Conservation (phyloP, 2,329 filamentous ascomycete species). For the Shiraia bambusicola region DNA sequence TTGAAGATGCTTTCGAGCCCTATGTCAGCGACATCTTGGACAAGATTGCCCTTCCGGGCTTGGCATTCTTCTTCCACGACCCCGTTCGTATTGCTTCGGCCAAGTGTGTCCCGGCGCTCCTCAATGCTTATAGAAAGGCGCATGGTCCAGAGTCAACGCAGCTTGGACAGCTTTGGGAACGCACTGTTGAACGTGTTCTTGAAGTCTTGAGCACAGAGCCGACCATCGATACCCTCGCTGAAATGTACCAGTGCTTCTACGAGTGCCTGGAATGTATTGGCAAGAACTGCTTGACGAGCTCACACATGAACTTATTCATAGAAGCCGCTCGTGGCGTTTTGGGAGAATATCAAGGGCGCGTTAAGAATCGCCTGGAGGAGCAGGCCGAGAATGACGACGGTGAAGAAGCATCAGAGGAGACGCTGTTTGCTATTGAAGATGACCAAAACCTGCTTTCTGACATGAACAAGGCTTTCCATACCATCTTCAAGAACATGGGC, state of each 20-base stretch:
- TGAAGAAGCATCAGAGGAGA: conserved; percentile 85
- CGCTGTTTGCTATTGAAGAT: conserved; percentile 89
- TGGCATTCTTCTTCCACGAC: conserved; percentile 99
- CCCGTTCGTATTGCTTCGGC: conserved; percentile 93
- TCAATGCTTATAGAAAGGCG: conserved; percentile 91
- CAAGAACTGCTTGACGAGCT: conserved; percentile 73
- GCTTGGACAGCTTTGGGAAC: conserved; percentile 79
- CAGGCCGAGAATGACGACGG: conserved; percentile 81
- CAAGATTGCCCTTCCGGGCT: conserved; percentile 88
- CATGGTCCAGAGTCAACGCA: conserved; percentile 79
- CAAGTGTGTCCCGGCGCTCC: conserved; percentile 87
- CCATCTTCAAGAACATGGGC: conserved; percentile 96
- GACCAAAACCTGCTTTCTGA: conserved; percentile 95
- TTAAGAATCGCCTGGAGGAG: conserved; percentile 80
- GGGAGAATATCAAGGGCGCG: conserved; percentile 88
- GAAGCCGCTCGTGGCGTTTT: conserved; percentile 81
- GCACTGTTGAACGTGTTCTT: conserved; percentile 84
- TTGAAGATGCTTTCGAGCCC: conserved; percentile 89
- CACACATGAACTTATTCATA: conserved; percentile 86
- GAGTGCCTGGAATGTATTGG: conserved; percentile 95
- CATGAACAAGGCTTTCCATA: conserved; percentile 99
- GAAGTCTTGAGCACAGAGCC: conserved; percentile 93
- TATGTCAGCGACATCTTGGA: conserved; percentile 94
- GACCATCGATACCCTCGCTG: conserved; percentile 90
- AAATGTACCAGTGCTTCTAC: conserved; percentile 99